Percentiles rank a stretch among this genome's conserved stretches.
These are phyloP conservation scores for Coprinopsis cinerea DNA, from an alignment of 768 basidiomycete species.

Conservation along the genomic window DNA sequence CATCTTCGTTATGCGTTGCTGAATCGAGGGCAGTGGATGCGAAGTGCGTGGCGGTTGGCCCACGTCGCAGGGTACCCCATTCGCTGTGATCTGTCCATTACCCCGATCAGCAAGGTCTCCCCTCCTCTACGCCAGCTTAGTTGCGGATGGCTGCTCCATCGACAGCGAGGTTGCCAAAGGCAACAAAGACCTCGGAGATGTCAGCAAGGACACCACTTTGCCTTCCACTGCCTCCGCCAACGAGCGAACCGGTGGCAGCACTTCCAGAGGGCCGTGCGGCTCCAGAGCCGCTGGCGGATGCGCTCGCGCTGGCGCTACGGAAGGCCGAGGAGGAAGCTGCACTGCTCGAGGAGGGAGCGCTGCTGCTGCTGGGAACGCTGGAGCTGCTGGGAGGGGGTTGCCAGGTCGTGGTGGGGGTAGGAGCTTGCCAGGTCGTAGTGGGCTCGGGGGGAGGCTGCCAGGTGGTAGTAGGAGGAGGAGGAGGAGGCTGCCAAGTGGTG, in stretches of 20 bases:
- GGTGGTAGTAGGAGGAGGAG: background rate
- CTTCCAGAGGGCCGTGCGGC: background rate
- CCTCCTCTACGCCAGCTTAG: background rate
- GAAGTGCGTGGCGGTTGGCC: too few relatives aligned
- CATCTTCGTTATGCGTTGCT: too few relatives aligned
- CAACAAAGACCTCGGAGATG: background rate
- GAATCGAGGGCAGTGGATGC: too few relatives aligned
- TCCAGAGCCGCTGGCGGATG: background rate
- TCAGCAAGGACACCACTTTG: background rate
- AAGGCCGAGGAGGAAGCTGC: background rate
- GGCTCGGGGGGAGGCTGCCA: conserved; percentile 12
- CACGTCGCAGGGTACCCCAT: too few relatives aligned
- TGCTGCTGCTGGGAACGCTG: background rate
- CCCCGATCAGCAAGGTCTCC: background rate
- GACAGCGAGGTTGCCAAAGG: background rate
- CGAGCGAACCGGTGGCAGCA: background rate
- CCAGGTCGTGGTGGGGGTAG: background rate
- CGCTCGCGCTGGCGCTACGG: background rate
- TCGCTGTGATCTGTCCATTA: background rate
- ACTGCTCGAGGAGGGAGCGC: background rate
- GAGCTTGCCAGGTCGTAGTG: conserved; percentile 20
- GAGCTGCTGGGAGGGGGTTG: conserved; percentile 1
- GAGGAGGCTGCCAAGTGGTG: conserved; percentile 8
- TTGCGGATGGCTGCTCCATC: background rate
- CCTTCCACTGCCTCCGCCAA: background rate